Base-by-base conservation (phyloP, 306 rosid genomes). In the Sindora glabra region DNA sequence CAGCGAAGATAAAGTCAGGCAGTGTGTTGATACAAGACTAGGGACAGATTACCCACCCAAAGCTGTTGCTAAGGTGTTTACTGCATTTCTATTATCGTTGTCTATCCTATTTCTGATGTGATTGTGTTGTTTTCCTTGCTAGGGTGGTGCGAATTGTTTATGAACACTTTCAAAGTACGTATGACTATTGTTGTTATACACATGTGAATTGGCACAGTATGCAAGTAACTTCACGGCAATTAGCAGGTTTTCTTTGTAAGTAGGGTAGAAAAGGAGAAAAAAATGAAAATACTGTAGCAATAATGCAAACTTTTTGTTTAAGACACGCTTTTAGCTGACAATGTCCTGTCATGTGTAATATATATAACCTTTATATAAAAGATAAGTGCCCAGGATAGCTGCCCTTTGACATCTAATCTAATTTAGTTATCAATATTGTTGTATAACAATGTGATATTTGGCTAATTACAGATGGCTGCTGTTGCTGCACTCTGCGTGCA, bases 401-500 rank as follows among this genome's bases (percentile, higher is more conserved):
- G 29, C 54, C 39, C 5, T 29, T 54, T 53, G 38, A 27, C 22
- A 47, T 21, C 9, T n/a, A n/a, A n/a, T n/a, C n/a, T n/a, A n/a
- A n/a, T n/a, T n/a, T n/a, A n/a, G n/a, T n/a, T n/a, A n/a, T 21
- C 9, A 23, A 21, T 17, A 40, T 39, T 39, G 59, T 37, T 53
- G 39, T 37, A 45, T 73, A 27, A 54, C 61, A 16, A 8, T 40
- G 8, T 50, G 41, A 50, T 44, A 13, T 16, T 16, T 68, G 64
- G 56, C 38, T 65, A 23, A 44, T 51, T 65, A 42, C 81, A 89
- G 97, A 71, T 89, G 86, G 95, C 95, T 32, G 97, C 97, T 5
- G 92, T 89, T 62, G 95, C 97, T 64, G 92, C 97, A 24, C 70
- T 89, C 52, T 89, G 97, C 17, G 89, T 89, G 72, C 95, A 89